A percentile compares a stretch with the other conserved stretches of the same genome.
These are phyloP conservation scores for Actinomortierella ambigua DNA, from an alignment of 371 early-diverging fungal species.

Conservation along the genomic window DNA sequence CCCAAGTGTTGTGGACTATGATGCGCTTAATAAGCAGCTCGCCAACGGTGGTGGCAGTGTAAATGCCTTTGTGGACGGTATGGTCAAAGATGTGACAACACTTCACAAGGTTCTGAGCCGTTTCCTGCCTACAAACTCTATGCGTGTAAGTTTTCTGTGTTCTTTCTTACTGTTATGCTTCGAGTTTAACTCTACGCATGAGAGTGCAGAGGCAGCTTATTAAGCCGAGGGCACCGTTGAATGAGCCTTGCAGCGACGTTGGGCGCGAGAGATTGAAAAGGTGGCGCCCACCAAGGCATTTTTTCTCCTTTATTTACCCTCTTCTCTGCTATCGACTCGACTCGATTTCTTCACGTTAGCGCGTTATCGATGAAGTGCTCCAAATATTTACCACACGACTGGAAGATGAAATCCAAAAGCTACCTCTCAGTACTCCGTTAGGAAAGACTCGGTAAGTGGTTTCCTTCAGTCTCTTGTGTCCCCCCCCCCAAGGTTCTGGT, in stretches of 20 bases:
- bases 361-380: slow-evolving; percentile 77
- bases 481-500: too few relatives aligned
- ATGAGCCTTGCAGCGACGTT: too few relatives aligned
- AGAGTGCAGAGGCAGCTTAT: too few relatives aligned
- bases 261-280: too few relatives aligned
- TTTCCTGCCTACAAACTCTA: slow-evolving; percentile 71
- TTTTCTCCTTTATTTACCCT: too few relatives aligned
- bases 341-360: too few relatives aligned
- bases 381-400: slow-evolving; percentile 73
- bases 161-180: too few relatives aligned
- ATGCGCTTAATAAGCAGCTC: slow-evolving; percentile 43
- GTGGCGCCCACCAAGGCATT: too few relatives aligned
- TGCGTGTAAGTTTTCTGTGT: slow-evolving; percentile 73
- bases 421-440: slow-evolving; percentile 69
- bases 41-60: slow-evolving; percentile 50
- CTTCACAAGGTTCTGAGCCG: slow-evolving; percentile 86
- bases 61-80: slow-evolving; percentile 72
- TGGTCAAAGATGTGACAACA: slow-evolving; percentile 92
- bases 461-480: too few relatives aligned
- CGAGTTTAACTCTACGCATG: too few relatives aligned
- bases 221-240: too few relatives aligned
- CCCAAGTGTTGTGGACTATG: slow-evolving; percentile 28
- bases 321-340: too few relatives aligned
- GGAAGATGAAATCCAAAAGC: slow-evolving; percentile 68
- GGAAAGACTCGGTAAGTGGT: slow-evolving; percentile 73